Conservation (phyloP, 1,284 basidiomycete genomes). For the Ustilago trichophora region DNA sequence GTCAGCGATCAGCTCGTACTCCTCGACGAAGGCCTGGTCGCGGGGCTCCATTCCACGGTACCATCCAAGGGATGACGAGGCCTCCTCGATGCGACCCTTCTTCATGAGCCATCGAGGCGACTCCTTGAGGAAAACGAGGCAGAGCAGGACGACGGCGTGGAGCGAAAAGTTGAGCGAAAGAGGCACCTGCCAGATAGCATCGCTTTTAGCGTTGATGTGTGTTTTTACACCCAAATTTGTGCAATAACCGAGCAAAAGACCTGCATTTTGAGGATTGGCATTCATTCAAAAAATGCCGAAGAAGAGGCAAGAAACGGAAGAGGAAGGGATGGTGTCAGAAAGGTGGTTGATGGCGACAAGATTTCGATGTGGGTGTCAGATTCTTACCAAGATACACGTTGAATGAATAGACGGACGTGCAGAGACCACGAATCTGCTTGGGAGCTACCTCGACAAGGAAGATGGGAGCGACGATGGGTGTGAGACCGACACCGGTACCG, state of each 20-base stretch:
- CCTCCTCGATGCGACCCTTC: constrained; percentile 71
- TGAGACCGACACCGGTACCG: constrained; percentile 38
- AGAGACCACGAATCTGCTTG: constrained; percentile 45
- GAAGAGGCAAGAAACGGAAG: not conserved
- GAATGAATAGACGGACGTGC: constrained; percentile 44
- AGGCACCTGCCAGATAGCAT: constrained; percentile 34
- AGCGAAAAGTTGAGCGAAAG: constrained; percentile 38
- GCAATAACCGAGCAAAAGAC: constrained; percentile 26
- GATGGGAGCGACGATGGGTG: constrained; percentile 34
- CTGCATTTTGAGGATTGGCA: no score
- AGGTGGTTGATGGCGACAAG: not conserved
- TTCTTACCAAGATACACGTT: constrained; percentile 33
- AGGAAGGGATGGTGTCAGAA: not conserved
- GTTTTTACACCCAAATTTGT: constrained; percentile 27
- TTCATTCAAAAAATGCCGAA: no score
- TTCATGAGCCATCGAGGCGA: constrained; percentile 86
- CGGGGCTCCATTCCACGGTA: constrained; percentile 41
- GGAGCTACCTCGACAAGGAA: constrained; percentile 44
- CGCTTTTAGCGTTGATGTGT: constrained; percentile 19
- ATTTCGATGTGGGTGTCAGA: no score
- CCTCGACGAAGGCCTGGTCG: constrained; percentile 30
- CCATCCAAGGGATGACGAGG: constrained; percentile 73
- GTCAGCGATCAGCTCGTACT: constrained; percentile 40
- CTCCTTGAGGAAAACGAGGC: constrained; percentile 71
- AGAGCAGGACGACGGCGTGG: constrained; percentile 66